Percentiles rank a stretch among this genome's conserved stretches.
Conservation (phyloP, 139 green algal species). For the Desmodesmus armatus region DNA sequence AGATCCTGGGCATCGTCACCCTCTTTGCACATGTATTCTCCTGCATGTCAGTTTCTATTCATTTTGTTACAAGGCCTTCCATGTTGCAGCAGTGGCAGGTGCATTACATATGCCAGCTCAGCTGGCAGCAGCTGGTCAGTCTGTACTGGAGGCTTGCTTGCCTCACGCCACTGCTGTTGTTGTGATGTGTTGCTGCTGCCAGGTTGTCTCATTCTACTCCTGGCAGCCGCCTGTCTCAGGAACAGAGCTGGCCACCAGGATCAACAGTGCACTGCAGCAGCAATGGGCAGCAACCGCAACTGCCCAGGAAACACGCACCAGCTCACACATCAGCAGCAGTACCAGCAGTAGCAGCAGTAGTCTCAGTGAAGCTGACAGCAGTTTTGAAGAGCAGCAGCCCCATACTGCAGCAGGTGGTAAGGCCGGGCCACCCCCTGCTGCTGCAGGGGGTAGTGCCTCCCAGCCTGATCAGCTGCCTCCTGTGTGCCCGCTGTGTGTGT, state of each 20-base stretch:
- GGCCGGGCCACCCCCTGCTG: background rate
- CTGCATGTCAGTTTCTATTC: no score
- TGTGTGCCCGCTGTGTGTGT: background rate
- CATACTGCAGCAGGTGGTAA: background rate
- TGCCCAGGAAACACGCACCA: background rate
- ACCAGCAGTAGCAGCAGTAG: constrained; percentile 20
- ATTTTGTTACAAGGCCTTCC: no score
- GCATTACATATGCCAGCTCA: no score
- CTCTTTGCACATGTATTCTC: no score
- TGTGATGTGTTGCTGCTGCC: background rate
- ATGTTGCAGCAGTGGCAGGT: no score
- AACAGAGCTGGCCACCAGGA: background rate
- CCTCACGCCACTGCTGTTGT: background rate
- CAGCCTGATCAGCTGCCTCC: background rate
- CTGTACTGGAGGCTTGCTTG: no score
- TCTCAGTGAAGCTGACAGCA: no score
- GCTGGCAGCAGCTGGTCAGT: no score
- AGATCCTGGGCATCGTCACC: no score
- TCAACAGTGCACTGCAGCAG: constrained; percentile 13
- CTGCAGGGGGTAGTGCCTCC: background rate
- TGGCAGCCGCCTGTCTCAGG: background rate
- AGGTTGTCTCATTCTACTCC: constrained; percentile 54
- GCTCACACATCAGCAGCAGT: background rate
- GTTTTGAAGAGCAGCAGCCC: background rate
- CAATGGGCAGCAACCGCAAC: background rate